Evolutionary conservation across 2,329 filamentous ascomycete species (phyloP).

Genomic region (Penicillium nordicum): DNA sequence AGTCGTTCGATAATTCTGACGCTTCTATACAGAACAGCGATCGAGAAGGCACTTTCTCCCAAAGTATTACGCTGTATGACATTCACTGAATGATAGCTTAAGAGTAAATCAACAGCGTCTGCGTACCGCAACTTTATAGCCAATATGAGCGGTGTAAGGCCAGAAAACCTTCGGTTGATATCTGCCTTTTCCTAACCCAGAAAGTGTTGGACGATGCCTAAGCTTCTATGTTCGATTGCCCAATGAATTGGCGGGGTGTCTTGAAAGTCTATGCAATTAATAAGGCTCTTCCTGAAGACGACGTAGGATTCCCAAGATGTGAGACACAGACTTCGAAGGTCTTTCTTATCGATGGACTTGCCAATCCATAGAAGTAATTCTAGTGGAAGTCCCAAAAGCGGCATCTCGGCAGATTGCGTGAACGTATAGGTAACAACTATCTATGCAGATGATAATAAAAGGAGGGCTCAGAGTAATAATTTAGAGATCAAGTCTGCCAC

Average conservation of each 20-base stretch:
- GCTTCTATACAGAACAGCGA: not conserved
- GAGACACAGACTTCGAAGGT: not conserved
- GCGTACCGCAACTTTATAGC: not conserved
- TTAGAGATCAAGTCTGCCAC: too few relatives aligned
- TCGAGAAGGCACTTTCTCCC: constrained; percentile 1
- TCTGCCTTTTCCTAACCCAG: not conserved
- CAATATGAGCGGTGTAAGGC: not conserved
- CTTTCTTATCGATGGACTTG: not conserved
- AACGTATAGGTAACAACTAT: too few relatives aligned
- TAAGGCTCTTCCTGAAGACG: not conserved
- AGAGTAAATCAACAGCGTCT: not conserved
- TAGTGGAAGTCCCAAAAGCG: constrained; percentile 1
- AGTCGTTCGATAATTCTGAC: not conserved
- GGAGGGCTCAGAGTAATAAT: too few relatives aligned
- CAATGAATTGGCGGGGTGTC: not conserved
- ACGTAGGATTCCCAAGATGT: not conserved
- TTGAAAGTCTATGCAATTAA: not conserved
- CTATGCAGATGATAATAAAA: too few relatives aligned
- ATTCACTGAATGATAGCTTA: not conserved
- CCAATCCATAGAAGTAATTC: constrained; percentile 1
- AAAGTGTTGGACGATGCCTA: not conserved
- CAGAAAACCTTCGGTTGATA: not conserved
- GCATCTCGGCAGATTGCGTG: too few relatives aligned
- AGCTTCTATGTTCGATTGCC: constrained; percentile 1
- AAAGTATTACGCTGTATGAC: not conserved